Evolutionary conservation across 2,329 filamentous ascomycete species (phyloP).

Genomic region (Lecanicillium sp.): DNA sequence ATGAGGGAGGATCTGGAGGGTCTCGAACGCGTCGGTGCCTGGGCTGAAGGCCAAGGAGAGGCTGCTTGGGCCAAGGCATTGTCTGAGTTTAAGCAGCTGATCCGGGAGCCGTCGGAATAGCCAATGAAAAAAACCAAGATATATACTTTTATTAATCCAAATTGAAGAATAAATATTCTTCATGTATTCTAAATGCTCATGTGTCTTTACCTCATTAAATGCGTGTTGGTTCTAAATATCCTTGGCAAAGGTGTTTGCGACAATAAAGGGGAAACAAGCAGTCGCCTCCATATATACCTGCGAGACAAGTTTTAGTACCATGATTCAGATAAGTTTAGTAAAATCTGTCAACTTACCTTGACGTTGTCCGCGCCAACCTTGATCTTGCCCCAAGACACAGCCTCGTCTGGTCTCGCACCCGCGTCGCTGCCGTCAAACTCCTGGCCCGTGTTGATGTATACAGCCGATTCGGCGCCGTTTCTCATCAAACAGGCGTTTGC

Average conservation of each 20-base stretch:
- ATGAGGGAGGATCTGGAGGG: slow-evolving; percentile 46
- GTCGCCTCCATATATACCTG: slow-evolving; percentile 61
- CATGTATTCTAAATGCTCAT: neutral
- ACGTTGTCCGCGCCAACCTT: slow-evolving; percentile 81
- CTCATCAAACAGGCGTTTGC: slow-evolving; percentile 97
- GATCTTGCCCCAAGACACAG: slow-evolving; percentile 98
- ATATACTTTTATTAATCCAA: slow-evolving; percentile 1
- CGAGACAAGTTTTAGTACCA: neutral
- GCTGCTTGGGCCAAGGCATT: slow-evolving; percentile 44
- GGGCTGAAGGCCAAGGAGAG: slow-evolving; percentile 38
- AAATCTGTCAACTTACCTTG: slow-evolving; percentile 54
- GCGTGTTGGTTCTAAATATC: slow-evolving; percentile 26
- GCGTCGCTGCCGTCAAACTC: slow-evolving; percentile 98
- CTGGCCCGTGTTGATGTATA: slow-evolving; percentile 96
- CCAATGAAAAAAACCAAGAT: too few relatives aligned
- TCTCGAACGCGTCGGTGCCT: slow-evolving; percentile 32
- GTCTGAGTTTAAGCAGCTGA: slow-evolving; percentile 38
- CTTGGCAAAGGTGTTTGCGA: slow-evolving; percentile 61
- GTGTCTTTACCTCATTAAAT: neutral
- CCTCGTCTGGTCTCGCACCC: slow-evolving; percentile 89
- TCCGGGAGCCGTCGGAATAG: slow-evolving; percentile 24
- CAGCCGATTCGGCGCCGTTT: slow-evolving; percentile 92
- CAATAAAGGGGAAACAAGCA: slow-evolving; percentile 59
- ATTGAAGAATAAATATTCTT: too few relatives aligned
- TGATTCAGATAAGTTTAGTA: too few relatives aligned